Evolutionary conservation across 202 grass and related monocot species (phyloP).

Genomic region (Sporobolus alterniflorus): DNA sequence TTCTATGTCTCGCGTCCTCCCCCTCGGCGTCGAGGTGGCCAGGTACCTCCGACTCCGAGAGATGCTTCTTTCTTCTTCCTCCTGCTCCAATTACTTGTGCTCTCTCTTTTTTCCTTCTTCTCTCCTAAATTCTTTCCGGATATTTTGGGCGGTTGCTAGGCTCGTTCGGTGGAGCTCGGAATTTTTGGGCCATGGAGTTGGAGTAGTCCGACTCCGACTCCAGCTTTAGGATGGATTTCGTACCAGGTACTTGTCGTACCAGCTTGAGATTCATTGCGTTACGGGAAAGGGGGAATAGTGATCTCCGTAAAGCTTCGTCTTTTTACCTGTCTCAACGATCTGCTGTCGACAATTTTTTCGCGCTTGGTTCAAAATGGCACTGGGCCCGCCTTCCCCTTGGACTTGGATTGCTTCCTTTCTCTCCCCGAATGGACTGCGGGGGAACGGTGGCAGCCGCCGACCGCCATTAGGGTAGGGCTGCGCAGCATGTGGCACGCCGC

Average conservation of each 20-base stretch:
- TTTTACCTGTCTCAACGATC: background rate
- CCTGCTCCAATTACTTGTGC: background rate
- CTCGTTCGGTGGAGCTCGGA: background rate
- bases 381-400: background rate
- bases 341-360: background rate
- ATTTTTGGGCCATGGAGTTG: background rate
- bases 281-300: background rate
- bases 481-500: too few relatives aligned
- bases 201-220: background rate
- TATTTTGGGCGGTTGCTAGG: background rate
- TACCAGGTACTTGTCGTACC: background rate
- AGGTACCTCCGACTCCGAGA: constrained; percentile 14
- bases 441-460: too few relatives aligned
- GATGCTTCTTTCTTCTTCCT: background rate
- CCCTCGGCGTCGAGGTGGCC: constrained; percentile 38
- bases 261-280: background rate
- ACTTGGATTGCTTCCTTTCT: too few relatives aligned
- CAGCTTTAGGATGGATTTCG: too few relatives aligned
- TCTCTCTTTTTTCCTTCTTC: background rate
- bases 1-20: constrained; percentile 46
- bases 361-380: background rate
- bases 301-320: background rate
- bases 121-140: background rate
- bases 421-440: too few relatives aligned
- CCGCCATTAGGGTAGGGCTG: too few relatives aligned